A percentile compares a stretch with the other conserved stretches of the same genome.
These are phyloP conservation scores for Podaxis sp. DNA, from an alignment of 768 basidiomycete species.

Conservation along the genomic window DNA sequence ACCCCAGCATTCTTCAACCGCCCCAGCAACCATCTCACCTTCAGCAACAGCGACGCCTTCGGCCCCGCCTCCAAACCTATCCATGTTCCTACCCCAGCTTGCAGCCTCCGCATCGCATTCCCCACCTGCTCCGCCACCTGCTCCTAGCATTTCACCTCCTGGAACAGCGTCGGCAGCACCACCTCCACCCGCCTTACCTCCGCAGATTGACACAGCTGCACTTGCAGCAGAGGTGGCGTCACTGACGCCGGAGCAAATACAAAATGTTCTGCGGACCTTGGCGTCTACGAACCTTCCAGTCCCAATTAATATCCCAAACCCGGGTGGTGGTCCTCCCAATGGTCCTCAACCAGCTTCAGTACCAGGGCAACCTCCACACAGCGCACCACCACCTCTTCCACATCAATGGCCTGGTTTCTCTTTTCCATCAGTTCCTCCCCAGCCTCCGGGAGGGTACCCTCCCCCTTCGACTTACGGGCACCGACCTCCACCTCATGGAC, in stretches of 20 bases:
- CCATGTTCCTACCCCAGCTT: slow-evolving; percentile 9
- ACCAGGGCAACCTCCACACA: slow-evolving; percentile 16
- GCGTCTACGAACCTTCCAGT: slow-evolving; percentile 27
- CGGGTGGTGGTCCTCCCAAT: slow-evolving; percentile 13
- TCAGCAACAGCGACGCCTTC: slow-evolving; percentile 18
- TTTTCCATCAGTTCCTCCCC: slow-evolving; percentile 10
- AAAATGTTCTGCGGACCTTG: slow-evolving; percentile 59
- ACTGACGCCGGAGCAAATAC: slow-evolving; percentile 74
- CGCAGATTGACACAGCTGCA: slow-evolving; percentile 31
- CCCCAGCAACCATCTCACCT: slow-evolving; percentile 16
- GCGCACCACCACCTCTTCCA: slow-evolving; percentile 12
- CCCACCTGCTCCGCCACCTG: background rate
- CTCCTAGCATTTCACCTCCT: background rate
- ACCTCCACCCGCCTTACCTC: slow-evolving; percentile 13
- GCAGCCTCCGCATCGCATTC: background rate
- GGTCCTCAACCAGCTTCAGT: slow-evolving; percentile 9
- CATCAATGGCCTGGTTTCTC: slow-evolving; percentile 6
- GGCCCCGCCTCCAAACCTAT: slow-evolving; percentile 12
- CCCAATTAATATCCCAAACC: slow-evolving; percentile 19
- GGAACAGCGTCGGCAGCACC: slow-evolving; percentile 15
- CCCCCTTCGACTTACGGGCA: slow-evolving; percentile 1
- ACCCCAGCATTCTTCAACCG: slow-evolving; percentile 6
- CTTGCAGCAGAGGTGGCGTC: slow-evolving; percentile 70
- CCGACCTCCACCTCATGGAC: slow-evolving; percentile 7
- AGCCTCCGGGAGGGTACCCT: slow-evolving; percentile 11